phyloP scores from a whole-genome alignment of 2,329 filamentous ascomycete species.

The Aspergillus floridensis region DNA sequence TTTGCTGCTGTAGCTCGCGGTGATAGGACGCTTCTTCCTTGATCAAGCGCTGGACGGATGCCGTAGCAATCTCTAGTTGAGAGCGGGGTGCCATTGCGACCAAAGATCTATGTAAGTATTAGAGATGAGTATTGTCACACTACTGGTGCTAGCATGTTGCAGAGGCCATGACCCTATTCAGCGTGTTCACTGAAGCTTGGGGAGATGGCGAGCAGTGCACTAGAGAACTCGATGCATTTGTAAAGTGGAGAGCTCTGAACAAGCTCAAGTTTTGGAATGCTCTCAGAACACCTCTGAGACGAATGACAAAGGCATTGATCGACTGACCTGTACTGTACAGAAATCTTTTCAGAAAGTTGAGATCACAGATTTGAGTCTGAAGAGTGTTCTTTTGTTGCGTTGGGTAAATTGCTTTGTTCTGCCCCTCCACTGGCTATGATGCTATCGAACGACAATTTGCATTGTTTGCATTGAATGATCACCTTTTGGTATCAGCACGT shows the following conservation, averaged over 20 bases:
- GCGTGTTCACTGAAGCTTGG: neutral
- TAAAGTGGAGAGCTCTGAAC: neutral
- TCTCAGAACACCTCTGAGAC: neutral
- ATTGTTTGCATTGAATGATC: too few species aligned
- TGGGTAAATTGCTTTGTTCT: neutral
- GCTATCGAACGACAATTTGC: neutral
- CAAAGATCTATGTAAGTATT: neutral
- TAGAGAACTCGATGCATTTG: neutral
- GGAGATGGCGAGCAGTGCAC: neutral
- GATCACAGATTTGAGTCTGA: neutral
- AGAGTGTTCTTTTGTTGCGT: neutral
- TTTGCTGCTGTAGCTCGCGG: conserved; percentile 75
- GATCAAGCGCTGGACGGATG: conserved; percentile 75
- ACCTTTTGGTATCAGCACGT: neutral
- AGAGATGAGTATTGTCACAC: neutral
- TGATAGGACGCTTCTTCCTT: conserved; percentile 92
- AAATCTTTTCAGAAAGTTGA: neutral
- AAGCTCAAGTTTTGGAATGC: neutral
- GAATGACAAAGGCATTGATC: neutral
- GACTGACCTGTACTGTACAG: neutral
- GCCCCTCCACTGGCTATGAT: neutral
- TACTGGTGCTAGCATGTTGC: neutral
- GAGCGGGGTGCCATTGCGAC: conserved; percentile 70
- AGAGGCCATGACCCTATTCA: neutral
- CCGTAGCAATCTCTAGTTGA: conserved; percentile 79